phyloP scores from a whole-genome alignment of 768 basidiomycete species.

The Fibroporia radiculosa region DNA sequence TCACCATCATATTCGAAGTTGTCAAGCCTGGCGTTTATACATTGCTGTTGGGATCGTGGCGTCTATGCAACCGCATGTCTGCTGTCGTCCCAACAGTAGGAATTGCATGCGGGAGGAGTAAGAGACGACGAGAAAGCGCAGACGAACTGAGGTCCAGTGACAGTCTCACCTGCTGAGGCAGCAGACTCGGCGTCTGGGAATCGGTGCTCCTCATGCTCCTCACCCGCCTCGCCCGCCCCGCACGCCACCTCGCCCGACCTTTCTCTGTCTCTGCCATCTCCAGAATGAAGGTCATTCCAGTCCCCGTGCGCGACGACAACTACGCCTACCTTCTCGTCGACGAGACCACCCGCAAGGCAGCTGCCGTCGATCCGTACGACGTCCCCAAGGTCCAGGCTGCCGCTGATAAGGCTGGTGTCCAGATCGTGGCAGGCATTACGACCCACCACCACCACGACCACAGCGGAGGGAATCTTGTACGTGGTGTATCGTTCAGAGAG shows the following conservation, averaged over 20 bases:
- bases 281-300: conserved; percentile 68
- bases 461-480: conserved; percentile 84
- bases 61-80: background rate
- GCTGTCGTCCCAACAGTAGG: background rate
- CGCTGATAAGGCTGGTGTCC: conserved; percentile 54
- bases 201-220: conserved; percentile 1
- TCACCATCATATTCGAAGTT: background rate
- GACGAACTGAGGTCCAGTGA: background rate
- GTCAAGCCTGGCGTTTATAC: background rate
- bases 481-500: conserved; percentile 35
- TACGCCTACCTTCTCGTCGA: conserved; percentile 82
- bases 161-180: background rate
- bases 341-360: conserved; percentile 56
- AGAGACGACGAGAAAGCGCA: background rate
- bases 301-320: conserved; percentile 77
- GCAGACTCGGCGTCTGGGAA: background rate
- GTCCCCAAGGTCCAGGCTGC: conserved; percentile 57
- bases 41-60: background rate
- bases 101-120: background rate
- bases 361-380: conserved; percentile 77
- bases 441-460: conserved; percentile 94
- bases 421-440: conserved; percentile 69
- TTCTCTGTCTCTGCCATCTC: conserved; percentile 16
- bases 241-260: background rate
- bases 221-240: background rate